Evolutionary conservation across 257 asterid genomes (phyloP).

Genomic region (Solanum ossicruentum): DNA sequence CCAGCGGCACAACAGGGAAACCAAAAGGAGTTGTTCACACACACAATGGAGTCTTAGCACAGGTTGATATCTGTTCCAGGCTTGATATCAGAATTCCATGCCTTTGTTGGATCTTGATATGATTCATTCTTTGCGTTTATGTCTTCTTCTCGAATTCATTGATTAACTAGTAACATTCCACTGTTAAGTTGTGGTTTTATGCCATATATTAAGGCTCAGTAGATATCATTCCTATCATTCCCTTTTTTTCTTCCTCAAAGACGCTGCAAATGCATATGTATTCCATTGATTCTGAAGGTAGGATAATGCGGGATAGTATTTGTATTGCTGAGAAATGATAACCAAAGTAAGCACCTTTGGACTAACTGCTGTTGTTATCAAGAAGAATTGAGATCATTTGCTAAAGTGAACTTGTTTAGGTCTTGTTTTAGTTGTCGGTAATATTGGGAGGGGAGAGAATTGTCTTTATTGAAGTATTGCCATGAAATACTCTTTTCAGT

Average conservation of each 20-base stretch:
- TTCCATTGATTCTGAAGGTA: background rate
- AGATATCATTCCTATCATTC: background rate
- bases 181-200: background rate
- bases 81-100: background rate
- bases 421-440: background rate
- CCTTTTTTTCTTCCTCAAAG: background rate
- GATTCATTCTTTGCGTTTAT: background rate
- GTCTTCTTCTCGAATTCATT: background rate
- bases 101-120: background rate
- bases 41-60: slow-evolving; percentile 76
- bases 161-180: background rate
- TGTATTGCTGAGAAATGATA: background rate
- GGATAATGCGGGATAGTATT: background rate
- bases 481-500: background rate
- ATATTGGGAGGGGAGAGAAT: background rate
- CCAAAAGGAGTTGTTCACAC: slow-evolving; percentile 99
- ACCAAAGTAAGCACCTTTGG: background rate
- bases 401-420: background rate
- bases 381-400: background rate
- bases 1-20: slow-evolving; percentile 97
- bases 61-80: slow-evolving; percentile 28
- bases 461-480: background rate
- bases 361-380: background rate
- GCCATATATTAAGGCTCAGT: background rate
- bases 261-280: background rate